A percentile compares a stretch with the other conserved stretches of the same genome.
These are phyloP conservation scores for Pythium monospermum DNA, from an alignment of 352 stramenopile species.

Conservation along the genomic window DNA sequence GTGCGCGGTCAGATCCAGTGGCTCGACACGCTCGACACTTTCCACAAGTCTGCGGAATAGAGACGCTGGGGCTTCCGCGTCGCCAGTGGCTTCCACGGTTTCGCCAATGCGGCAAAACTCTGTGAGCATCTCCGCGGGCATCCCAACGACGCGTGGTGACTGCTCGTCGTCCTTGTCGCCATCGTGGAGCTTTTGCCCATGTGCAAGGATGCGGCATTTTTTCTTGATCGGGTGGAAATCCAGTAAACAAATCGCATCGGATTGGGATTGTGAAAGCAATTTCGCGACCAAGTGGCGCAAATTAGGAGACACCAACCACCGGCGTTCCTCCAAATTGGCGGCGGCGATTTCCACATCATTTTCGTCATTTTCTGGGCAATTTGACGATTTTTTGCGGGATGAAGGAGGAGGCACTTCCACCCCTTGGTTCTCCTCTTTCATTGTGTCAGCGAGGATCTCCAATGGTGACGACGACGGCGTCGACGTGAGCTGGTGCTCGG, in stretches of 20 bases:
- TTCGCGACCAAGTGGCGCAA: slow-evolving; percentile 27
- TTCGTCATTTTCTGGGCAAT: slow-evolving; percentile 21
- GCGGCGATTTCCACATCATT: slow-evolving; percentile 16
- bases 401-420: no score
- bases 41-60: slow-evolving; percentile 38
- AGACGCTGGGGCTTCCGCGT: neutral
- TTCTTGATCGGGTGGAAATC: slow-evolving; percentile 38
- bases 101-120: slow-evolving; percentile 15
- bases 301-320: slow-evolving; percentile 31
- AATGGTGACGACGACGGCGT: slow-evolving; percentile 13
- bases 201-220: slow-evolving; percentile 31
- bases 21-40: slow-evolving; percentile 27
- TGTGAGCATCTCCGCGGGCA: slow-evolving; percentile 3
- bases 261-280: slow-evolving; percentile 20
- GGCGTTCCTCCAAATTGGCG: slow-evolving; percentile 21
- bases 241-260: slow-evolving; percentile 43
- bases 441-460: neutral
- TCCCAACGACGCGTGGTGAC: slow-evolving; percentile 1
- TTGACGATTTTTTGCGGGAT: no score
- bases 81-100: neutral
- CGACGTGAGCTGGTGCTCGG: slow-evolving; percentile 19
- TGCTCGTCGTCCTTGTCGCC: neutral
- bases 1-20: slow-evolving; percentile 40
- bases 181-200: neutral
- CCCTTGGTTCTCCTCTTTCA: neutral